phyloP scores from a whole-genome alignment of 2,329 filamentous ascomycete genomes.

The Endocalyx cinctus region DNA sequence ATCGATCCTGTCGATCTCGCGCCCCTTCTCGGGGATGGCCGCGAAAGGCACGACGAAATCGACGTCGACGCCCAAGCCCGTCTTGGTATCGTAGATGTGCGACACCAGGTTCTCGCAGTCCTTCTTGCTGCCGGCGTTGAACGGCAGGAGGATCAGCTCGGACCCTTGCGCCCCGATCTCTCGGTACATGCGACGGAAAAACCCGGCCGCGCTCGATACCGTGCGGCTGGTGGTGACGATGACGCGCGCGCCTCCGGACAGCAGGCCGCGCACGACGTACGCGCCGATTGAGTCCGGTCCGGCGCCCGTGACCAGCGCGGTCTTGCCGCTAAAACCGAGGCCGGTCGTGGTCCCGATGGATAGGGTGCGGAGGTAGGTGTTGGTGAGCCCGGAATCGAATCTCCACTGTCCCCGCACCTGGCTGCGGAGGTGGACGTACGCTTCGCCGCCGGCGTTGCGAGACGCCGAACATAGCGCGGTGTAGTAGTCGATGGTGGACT shows the following conservation, averaged over 20 bases:
- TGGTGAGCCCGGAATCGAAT: no score
- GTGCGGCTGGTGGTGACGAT: conserved; percentile 33
- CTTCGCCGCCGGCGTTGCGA: no score
- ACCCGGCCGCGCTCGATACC: conserved; percentile 21
- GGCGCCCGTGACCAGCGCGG: conserved; percentile 13
- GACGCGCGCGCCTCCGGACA: conserved; percentile 21
- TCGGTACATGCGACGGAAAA: conserved; percentile 31
- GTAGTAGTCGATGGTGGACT: no score
- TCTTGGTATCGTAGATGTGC: conserved; percentile 35
- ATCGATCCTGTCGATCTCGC: conserved; percentile 30
- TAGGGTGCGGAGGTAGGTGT: no score
- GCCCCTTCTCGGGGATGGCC: conserved; percentile 32
- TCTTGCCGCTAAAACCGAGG: conserved; percentile 12
- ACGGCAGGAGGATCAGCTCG: conserved; percentile 31
- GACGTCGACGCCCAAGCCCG: conserved; percentile 29
- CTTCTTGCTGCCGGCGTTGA: conserved; percentile 35
- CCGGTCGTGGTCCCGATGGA: no score
- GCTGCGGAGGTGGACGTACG: no score
- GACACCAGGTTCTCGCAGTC: conserved; percentile 32
- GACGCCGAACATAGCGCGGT: no score
- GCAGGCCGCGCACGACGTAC: conserved; percentile 11
- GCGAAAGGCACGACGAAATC: conserved; percentile 39
- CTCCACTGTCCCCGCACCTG: no score
- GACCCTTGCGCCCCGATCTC: conserved; percentile 28
- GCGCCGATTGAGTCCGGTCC: conserved; percentile 17